phyloP scores from a whole-genome alignment of 2,329 filamentous ascomycete genomes.

The Trichoderma koningii region DNA sequence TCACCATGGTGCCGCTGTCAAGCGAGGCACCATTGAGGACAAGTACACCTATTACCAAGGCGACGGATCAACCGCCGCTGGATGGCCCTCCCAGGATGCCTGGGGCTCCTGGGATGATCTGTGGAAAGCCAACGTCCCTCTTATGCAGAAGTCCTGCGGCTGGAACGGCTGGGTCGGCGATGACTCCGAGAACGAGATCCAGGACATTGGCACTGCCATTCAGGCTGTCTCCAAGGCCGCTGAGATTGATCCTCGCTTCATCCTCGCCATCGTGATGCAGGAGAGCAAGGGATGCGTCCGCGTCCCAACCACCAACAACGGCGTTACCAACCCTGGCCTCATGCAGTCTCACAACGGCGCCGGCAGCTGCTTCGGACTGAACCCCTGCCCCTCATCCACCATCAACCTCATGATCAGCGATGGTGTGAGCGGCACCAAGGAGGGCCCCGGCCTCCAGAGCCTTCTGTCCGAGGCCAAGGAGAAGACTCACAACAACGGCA shows the following conservation, averaged over 20 bases:
- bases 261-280: conserved; percentile 49
- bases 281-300: conserved; percentile 50
- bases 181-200: conserved; percentile 25
- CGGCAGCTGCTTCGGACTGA: conserved; percentile 43
- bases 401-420: conserved; percentile 44
- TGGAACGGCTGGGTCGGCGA: conserved; percentile 31
- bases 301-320: conserved; percentile 45
- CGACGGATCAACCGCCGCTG: conserved; percentile 30
- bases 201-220: conserved; percentile 35
- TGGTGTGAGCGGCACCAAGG: conserved; percentile 45
- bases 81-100: conserved; percentile 31
- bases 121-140: conserved; percentile 30
- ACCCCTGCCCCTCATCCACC: conserved; percentile 35
- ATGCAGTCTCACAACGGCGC: conserved; percentile 45
- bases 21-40: conserved; percentile 26
- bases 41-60: conserved; percentile 30
- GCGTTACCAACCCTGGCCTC: conserved; percentile 47
- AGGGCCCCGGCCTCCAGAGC: conserved; percentile 44
- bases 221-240: conserved; percentile 36
- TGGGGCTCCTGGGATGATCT: conserved; percentile 32
- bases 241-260: conserved; percentile 45
- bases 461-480: conserved; percentile 13
- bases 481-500: conserved; percentile 2
- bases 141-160: conserved; percentile 29
- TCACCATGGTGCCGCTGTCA: background rate